phyloP scores from a whole-genome alignment of 1,284 basidiomycete genomes.

The Xerocomus amazonicus region DNA sequence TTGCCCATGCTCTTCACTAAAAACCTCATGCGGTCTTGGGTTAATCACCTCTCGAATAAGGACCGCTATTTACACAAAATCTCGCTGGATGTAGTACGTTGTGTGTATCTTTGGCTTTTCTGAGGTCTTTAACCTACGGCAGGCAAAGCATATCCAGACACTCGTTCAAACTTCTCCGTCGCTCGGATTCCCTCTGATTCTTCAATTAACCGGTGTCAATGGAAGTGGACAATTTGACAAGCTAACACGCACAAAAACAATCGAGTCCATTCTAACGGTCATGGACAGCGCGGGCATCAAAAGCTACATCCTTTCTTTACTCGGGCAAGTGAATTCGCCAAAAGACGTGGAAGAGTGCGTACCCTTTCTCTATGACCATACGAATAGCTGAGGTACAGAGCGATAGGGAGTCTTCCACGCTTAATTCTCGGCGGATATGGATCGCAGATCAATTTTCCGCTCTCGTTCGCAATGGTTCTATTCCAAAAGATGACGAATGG shows the following conservation, averaged over 20 bases:
- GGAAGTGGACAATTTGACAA: slow-evolving; percentile 90
- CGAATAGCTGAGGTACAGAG: slow-evolving; percentile 15
- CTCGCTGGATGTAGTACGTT: slow-evolving; percentile 72
- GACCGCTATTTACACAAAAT: slow-evolving; percentile 90
- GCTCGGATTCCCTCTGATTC: slow-evolving; percentile 80
- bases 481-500: slow-evolving; percentile 83
- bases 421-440: slow-evolving; percentile 69
- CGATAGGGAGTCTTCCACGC: slow-evolving; percentile 44
- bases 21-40: slow-evolving; percentile 96
- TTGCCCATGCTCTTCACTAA: slow-evolving; percentile 89
- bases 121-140: slow-evolving; percentile 1
- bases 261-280: slow-evolving; percentile 79
- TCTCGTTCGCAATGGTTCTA: slow-evolving; percentile 74
- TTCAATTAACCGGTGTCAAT: slow-evolving; percentile 84
- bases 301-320: slow-evolving; percentile 73
- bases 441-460: slow-evolving; percentile 83
- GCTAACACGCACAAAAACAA: slow-evolving; percentile 89
- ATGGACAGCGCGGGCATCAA: slow-evolving; percentile 77
- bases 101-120: not conserved
- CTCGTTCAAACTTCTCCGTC: slow-evolving; percentile 76
- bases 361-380: slow-evolving; percentile 2
- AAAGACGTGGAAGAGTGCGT: slow-evolving; percentile 41
- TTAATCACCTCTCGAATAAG: slow-evolving; percentile 86
- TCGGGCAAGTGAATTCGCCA: slow-evolving; percentile 57
- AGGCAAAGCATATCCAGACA: slow-evolving; percentile 74